phyloP scores from a whole-genome alignment of 2,329 filamentous ascomycete genomes.

The Dothistroma septosporum region DNA sequence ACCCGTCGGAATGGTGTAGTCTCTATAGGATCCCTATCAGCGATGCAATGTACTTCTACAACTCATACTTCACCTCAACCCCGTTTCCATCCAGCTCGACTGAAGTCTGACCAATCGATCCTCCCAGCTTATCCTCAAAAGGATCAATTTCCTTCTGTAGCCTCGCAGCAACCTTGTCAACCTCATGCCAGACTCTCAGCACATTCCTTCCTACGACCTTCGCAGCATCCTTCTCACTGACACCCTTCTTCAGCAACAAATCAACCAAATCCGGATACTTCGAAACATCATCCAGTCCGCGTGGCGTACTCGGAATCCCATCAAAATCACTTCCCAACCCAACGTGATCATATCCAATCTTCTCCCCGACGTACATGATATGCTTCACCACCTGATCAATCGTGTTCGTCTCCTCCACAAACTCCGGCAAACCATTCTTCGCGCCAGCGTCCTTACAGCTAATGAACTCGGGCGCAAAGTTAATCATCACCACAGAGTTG shows the following conservation, averaged over 20 bases:
- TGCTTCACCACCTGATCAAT: constrained; percentile 74
- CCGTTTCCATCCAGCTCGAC: constrained; percentile 3
- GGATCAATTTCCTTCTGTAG: constrained; percentile 53
- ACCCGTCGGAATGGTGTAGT: background rate
- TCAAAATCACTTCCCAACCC: constrained; percentile 90
- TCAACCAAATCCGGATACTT: constrained; percentile 76
- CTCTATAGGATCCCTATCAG: background rate
- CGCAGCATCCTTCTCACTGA: constrained; percentile 67
- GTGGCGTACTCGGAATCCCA: constrained; percentile 63
- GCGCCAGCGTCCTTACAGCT: constrained; percentile 61
- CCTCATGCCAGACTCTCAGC: constrained; percentile 76
- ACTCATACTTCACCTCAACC: constrained; percentile 1
- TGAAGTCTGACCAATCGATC: constrained; percentile 3
- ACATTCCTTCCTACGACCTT: constrained; percentile 79
- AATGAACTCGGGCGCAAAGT: constrained; percentile 79
- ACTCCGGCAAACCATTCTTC: constrained; percentile 60
- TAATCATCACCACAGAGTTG: constrained; percentile 82
- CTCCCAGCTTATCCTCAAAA: constrained; percentile 41
- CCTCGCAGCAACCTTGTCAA: constrained; percentile 64
- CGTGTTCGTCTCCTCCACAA: constrained; percentile 65
- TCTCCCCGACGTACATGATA: constrained; percentile 73
- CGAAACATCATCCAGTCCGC: constrained; percentile 77
- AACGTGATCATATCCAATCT: constrained; percentile 83
- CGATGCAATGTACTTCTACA: constrained; percentile 1
- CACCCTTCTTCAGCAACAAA: constrained; percentile 67